A percentile compares a stretch with the other conserved stretches of the same genome.
Conservation (phyloP, 148 eudicot genomes). For the Polygonum maritimum region DNA sequence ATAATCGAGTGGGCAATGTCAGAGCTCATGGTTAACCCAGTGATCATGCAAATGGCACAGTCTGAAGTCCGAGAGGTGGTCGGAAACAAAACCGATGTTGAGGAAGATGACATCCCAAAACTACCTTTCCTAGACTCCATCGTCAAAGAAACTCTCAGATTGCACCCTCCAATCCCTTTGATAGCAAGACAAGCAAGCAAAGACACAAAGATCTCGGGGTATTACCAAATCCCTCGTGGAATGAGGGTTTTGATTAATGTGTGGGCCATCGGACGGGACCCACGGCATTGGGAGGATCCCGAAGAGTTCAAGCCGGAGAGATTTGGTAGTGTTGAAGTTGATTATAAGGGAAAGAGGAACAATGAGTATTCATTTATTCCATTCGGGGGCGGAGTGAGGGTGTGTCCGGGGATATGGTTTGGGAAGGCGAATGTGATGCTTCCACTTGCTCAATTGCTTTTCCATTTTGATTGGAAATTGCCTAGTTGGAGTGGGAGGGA, state of each 20-base stretch:
- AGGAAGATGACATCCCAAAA: neutral
- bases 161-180: constrained; percentile 9
- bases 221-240: neutral
- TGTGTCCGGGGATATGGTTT: neutral
- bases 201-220: neutral
- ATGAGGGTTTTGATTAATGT: neutral
- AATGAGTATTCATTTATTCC: neutral
- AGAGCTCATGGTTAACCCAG: constrained; percentile 4
- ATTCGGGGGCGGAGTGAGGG: neutral
- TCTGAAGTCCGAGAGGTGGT: neutral
- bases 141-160: constrained; percentile 6
- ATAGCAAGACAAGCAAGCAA: neutral
- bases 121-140: constrained; percentile 1
- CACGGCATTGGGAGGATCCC: neutral
- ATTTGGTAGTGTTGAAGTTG: neutral
- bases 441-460: neutral
- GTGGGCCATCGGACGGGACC: neutral
- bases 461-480: neutral
- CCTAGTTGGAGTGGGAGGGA: neutral
- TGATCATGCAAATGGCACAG: constrained; percentile 8
- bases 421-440: neutral
- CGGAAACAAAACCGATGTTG: neutral
- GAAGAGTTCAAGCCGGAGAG: neutral
- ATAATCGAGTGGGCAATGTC: constrained; percentile 8
- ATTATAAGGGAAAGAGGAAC: neutral